Base-by-base conservation (phyloP, 2,329 filamentous ascomycete species). In the Emergomyces orientalis region DNA sequence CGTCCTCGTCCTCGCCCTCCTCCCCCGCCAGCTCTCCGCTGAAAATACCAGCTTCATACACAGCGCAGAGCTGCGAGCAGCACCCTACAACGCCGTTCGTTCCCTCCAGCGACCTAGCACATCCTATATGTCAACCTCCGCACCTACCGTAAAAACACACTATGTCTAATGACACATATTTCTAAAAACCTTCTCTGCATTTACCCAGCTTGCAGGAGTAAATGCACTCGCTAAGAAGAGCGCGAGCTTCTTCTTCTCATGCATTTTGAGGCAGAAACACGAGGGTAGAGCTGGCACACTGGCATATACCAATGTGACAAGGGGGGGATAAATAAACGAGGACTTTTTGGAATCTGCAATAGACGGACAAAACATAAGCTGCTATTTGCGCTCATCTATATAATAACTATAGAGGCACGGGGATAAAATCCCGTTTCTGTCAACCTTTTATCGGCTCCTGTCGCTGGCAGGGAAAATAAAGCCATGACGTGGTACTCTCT, bases 401-500 rank as follows among this genome's bases (percentile, higher is more conserved):
- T 43, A 43, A 43, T 19, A 19, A 43, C 41, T 17, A 43, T 3
- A 43, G 41, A 19, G 47, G 22, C 22, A 9, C n/a, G 25, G 7
- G 22, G 47, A 49, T 9, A 25, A 49, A 49, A 25, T 27, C 47
- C 47, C 47, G 47, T 49, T 49, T 14, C n/a, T 27, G 8, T 49
- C 13, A 22, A 49, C 45, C 8, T 25, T 11, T 43, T 17, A 19
- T 19, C 17, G 19, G 41, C 14, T 4, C 14, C 27, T 30, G 27
- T 3, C 22, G n/a, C 54, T 37, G n/a, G 54, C 54, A 4, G 14
- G 17, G 14, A 58, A 11, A 43, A 27, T 14, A 39, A 27, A 30
- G 30, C 3, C 37, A 88, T 88, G 86, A 81, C 82, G 54, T 82
- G 84, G 78, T 84, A 86, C 66, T 88, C 86, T 1, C 81, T 89